Base-by-base conservation (phyloP, 2,329 filamentous ascomycete species). In the Raffaelea arxii region DNA sequence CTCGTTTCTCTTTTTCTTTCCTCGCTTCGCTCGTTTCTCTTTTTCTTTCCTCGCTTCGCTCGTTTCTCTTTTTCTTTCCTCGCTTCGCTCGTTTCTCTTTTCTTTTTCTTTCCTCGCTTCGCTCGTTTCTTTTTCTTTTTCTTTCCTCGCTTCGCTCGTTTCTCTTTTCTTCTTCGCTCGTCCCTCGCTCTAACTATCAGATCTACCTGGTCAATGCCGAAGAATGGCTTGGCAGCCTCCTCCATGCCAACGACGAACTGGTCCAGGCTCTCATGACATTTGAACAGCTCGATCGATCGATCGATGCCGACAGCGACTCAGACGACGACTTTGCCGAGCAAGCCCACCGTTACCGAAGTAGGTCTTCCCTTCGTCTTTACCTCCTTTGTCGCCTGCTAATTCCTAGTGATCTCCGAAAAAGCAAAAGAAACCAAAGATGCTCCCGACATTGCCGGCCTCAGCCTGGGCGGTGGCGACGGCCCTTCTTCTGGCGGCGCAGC, bases 191-290 rank as follows among this genome's bases (percentile, higher is more conserved):
- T 24, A 19, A 21, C 41, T 18, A 10, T 36, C 46, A 82, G 78
- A 95, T 97, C 52, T 88, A 97, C 59, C 77, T 89, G 43, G 84
- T 97, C 12, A 87, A 95, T 61, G 83, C 81, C 9, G 91, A 97
- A 59, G 82, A 97, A 58, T 96, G 86, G 74, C 81, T 98, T 9
- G 92, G 91, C 37, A 83, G 87, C 50, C 74, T 98, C 4, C 80
- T 98, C 18, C 87, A 92, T 58, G 90, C 91, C 53, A 97, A 98
- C 58, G 92, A 98, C 57, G 86, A 94, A 64, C 81, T 98, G n/a
- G 86, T 97, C 36, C 84, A 84, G 51, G 88, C 90, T 2, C 74
- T 98, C 48, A 95, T 94, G 78, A 86, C 89, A 0, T 98, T 89
- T 59, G 91, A 97, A 65, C 86, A 96, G 56, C 78, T 97, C 52